Base-by-base conservation (phyloP, 345 rosid genomes). In the Erysimum cheiranthoides region DNA sequence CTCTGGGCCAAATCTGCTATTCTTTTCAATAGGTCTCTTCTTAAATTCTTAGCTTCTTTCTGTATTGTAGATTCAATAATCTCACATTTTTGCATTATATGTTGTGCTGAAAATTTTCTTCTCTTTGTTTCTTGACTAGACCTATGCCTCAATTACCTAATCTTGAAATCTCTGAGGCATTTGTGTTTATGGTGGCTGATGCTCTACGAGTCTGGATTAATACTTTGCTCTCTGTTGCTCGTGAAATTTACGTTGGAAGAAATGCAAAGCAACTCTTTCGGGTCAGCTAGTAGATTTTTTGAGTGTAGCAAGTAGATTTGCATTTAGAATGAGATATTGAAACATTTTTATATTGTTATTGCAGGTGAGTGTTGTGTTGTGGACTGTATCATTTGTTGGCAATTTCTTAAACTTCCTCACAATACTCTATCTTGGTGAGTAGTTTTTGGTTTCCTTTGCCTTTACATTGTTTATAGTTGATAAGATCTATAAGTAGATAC, bases 1-100 rank as follows among this genome's bases (percentile, higher is more conserved):
- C 73, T 91, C 43, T 93, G 98, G 99, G 95, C 95, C 14, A 96
- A 96, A 88, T 96, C 99, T 71, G 99, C 99, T 79, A 78, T 86
- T 46, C 95, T 96, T 66, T 92, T 96, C 60, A 91, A 93, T 69
- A 85, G 99, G 99, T 93, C 25, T 21, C 25, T n/a, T n/a, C n/a
- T n/a, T n/a, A n/a, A n/a, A 69, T 51, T 16, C 5, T 31, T 4
- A 30, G 5, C 57, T 58, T 58, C n/a, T 10, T 31, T 60, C 25
- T 21, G 25, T 47, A 38, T 60, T 2, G 16, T 45, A 28, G 43
- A 46, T 18, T 45, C 59, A 31, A 57, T 35, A 3, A 57, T 34
- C 7, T 34, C 28, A 10, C 1, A 10, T 13, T 43, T 34, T 32
- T 35, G 38, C 49, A 34, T 46, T 36, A 9, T 28, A 9, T 14